Percentiles rank a stretch among this genome's conserved stretches.
Evolutionary conservation across 768 basidiomycete genomes (phyloP).

Genomic region (Tremella yokohamensis): DNA sequence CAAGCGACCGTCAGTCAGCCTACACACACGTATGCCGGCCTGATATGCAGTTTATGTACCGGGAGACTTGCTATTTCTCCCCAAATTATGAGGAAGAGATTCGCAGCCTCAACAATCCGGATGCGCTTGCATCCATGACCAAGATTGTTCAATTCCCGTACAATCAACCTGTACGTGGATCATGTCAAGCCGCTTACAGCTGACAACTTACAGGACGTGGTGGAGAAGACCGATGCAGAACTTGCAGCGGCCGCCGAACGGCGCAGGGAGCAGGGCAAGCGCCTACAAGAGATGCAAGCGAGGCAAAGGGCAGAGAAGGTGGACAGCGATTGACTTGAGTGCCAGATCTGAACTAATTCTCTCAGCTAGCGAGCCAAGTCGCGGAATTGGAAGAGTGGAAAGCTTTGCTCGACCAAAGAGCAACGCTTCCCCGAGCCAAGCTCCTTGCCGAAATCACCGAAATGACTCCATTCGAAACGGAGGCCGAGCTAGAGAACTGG

Average conservation of each 20-base stretch:
- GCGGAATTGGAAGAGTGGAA: constrained; percentile 60
- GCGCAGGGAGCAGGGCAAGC: constrained; percentile 76
- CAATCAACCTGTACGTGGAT: constrained; percentile 51
- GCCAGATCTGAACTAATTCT: background rate
- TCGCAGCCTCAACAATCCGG: constrained; percentile 65
- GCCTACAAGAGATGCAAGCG: constrained; percentile 85
- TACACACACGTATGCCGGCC: background rate
- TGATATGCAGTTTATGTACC: constrained; percentile 74
- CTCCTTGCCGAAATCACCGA: constrained; percentile 56
- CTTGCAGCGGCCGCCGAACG: constrained; percentile 71
- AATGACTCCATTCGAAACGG: constrained; percentile 58
- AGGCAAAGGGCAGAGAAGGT: constrained; percentile 84
- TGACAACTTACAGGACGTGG: constrained; percentile 52
- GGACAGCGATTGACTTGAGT: constrained; percentile 6
- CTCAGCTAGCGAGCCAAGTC: constrained; percentile 32
- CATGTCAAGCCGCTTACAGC: background rate
- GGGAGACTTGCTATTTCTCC: constrained; percentile 78
- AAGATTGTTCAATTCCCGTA: constrained; percentile 87
- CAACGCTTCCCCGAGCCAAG: constrained; percentile 60
- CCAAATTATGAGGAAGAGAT: constrained; percentile 69
- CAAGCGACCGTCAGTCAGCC: constrained; percentile 69
- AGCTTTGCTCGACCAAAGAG: constrained; percentile 21
- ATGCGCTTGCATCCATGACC: constrained; percentile 62
- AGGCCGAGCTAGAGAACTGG: constrained; percentile 55
- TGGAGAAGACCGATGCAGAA: constrained; percentile 91